Conservation (phyloP, 2,329 filamentous ascomycete genomes). For the Seiridium unicorne region DNA sequence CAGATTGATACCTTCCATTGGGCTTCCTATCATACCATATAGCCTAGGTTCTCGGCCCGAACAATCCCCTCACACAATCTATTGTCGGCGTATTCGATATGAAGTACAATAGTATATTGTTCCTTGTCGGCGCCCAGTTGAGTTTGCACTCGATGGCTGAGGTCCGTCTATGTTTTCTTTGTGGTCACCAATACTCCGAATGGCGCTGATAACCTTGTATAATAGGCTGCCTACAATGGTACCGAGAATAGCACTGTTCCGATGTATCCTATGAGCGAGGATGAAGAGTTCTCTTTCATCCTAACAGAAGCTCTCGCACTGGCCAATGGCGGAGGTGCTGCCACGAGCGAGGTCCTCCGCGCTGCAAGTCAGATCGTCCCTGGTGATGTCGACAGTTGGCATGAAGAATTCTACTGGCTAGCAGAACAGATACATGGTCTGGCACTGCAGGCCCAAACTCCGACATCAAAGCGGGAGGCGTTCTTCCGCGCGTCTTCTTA, state of each 20-base stretch:
- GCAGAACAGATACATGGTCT: constrained; percentile 16
- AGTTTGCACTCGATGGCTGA: not conserved
- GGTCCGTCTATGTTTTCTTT: not conserved
- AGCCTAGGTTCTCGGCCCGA: too few species aligned
- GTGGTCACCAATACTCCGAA: too few species aligned
- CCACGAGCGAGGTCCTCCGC: constrained; percentile 31
- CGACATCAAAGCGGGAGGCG: constrained; percentile 22
- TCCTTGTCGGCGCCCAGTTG: not conserved
- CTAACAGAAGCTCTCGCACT: constrained; percentile 11
- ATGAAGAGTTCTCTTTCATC: constrained; percentile 14
- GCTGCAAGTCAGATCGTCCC: constrained; percentile 21
- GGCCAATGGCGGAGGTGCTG: constrained; percentile 21
- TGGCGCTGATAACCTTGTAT: too few species aligned
- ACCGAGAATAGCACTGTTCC: not conserved
- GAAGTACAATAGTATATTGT: not conserved
- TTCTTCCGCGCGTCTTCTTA: constrained; percentile 39
- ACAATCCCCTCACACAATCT: too few species aligned
- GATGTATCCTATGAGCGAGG: constrained; percentile 13
- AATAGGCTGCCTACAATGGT: constrained; percentile 5
- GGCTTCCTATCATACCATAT: too few species aligned
- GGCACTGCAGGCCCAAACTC: constrained; percentile 14
- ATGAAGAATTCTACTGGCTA: constrained; percentile 20
- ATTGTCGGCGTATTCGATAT: not conserved
- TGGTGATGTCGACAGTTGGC: constrained; percentile 21
- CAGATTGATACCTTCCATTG: too few species aligned